phyloP scores from a whole-genome alignment of 108 stramenopile genomes.

The Epithemia pelagica region DNA sequence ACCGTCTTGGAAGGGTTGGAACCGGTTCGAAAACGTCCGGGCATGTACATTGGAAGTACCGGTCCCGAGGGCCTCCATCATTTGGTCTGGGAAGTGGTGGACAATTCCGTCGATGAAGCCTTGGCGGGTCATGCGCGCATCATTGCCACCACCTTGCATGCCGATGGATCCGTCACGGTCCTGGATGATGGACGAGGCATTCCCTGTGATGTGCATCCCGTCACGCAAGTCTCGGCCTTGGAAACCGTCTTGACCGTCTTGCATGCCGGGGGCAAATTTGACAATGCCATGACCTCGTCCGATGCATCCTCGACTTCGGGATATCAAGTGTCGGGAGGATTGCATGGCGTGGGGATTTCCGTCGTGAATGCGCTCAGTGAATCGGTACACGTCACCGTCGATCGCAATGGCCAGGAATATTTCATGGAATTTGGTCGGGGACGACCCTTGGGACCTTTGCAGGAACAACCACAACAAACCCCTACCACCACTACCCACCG shows the following conservation, averaged over 20 bases:
- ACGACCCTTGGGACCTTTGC: slow-evolving; percentile 43
- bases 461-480: no score
- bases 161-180: slow-evolving; percentile 41
- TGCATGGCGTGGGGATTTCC: slow-evolving; percentile 94
- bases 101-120: slow-evolving; percentile 94
- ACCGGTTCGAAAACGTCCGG: slow-evolving; percentile 93
- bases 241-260: slow-evolving; percentile 93
- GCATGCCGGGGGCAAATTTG: slow-evolving; percentile 98
- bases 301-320: slow-evolving; percentile 65
- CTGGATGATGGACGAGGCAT: slow-evolving; percentile 92
- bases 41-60: slow-evolving; percentile 94
- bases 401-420: slow-evolving; percentile 46
- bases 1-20: slow-evolving; percentile 93
- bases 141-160: slow-evolving; percentile 25
- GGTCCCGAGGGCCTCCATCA: slow-evolving; percentile 93
- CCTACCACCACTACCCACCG: slow-evolving; percentile 13
- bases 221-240: slow-evolving; percentile 66
- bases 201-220: slow-evolving; percentile 83
- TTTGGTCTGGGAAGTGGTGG: slow-evolving; percentile 92
- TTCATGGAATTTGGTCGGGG: slow-evolving; percentile 76
- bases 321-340: slow-evolving; percentile 90
- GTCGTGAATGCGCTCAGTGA: slow-evolving; percentile 93
- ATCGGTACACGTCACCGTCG: slow-evolving; percentile 69
- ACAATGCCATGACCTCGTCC: no score
- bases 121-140: slow-evolving; percentile 85